Evolutionary conservation across 805 yeast genomes (phyloP).

Genomic region (Komagataella kurtzmanii): DNA sequence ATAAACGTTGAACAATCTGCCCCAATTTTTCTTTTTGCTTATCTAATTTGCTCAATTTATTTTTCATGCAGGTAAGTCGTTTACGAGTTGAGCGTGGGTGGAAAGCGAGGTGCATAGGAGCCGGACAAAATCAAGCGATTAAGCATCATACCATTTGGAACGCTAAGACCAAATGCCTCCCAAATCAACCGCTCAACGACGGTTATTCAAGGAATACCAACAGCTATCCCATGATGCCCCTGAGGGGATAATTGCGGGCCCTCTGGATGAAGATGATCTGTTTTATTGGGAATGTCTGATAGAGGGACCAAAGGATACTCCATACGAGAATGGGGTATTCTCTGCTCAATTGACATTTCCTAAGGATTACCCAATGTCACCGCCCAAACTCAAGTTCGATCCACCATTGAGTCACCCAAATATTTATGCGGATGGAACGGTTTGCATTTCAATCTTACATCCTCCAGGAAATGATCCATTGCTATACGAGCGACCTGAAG

Average conservation of each 20-base stretch:
- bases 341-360: constrained; percentile 31
- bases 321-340: constrained; percentile 41
- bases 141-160: neutral
- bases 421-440: constrained; percentile 87
- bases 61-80: no score
- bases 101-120: neutral
- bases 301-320: constrained; percentile 37
- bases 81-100: neutral
- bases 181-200: constrained; percentile 51
- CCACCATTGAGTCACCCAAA: constrained; percentile 90
- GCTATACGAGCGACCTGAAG: constrained; percentile 90
- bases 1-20: constrained; percentile 1
- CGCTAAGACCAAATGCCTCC: constrained; percentile 6
- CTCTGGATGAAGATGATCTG: constrained; percentile 37
- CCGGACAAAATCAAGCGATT: neutral
- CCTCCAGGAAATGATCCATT: constrained; percentile 97
- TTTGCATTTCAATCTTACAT: constrained; percentile 89
- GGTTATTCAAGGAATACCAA: constrained; percentile 81
- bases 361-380: constrained; percentile 37
- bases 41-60: neutral
- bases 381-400: constrained; percentile 48
- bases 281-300: constrained; percentile 40
- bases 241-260: constrained; percentile 93
- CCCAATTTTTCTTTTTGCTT: neutral
- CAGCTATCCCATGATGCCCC: constrained; percentile 80